Conservation (phyloP, 1,139 yeast species). For the Sugiyamaella novakii region DNA sequence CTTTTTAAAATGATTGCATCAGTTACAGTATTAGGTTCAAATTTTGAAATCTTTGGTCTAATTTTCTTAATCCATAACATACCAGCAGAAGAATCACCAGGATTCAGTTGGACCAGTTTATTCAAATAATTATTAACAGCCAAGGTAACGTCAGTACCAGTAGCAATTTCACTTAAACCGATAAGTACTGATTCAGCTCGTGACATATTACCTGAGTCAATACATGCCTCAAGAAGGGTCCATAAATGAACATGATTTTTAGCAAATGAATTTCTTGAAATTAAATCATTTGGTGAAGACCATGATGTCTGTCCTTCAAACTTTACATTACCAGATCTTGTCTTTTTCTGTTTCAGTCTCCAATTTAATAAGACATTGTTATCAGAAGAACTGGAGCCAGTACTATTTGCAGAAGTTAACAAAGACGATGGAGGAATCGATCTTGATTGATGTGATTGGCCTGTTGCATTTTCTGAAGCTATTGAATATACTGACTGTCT, state of each 20-base stretch:
- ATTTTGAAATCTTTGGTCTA: constrained; percentile 32
- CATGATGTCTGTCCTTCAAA: constrained; percentile 31
- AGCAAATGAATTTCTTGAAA: constrained; percentile 39
- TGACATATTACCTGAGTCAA: constrained; percentile 64
- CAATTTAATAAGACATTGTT: neutral
- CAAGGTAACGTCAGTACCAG: constrained; percentile 42
- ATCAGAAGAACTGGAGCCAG: neutral
- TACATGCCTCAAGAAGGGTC: constrained; percentile 78
- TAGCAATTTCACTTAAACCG: constrained; percentile 55
- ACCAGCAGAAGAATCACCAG: constrained; percentile 36
- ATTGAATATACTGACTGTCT: constrained; percentile 13
- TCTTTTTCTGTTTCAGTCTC: constrained; percentile 3
- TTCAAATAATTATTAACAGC: constrained; percentile 55
- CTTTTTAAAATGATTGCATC: constrained; percentile 43
- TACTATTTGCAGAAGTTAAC: neutral
- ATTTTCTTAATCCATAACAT: constrained; percentile 37
- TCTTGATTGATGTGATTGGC: constrained; percentile 5
- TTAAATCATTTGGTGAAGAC: constrained; percentile 42
- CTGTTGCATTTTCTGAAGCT: constrained; percentile 1
- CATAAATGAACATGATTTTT: constrained; percentile 65
- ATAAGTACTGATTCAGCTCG: constrained; percentile 71
- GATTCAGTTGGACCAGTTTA: constrained; percentile 47
- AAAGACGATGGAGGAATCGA: constrained; percentile 13
- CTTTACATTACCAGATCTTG: constrained; percentile 16
- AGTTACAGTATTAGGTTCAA: constrained; percentile 39